Percentiles rank a stretch among this genome's conserved stretches.
Conservation (phyloP, 495 filamentous ascomycete genomes). For the Astrocystis sublimbata region DNA sequence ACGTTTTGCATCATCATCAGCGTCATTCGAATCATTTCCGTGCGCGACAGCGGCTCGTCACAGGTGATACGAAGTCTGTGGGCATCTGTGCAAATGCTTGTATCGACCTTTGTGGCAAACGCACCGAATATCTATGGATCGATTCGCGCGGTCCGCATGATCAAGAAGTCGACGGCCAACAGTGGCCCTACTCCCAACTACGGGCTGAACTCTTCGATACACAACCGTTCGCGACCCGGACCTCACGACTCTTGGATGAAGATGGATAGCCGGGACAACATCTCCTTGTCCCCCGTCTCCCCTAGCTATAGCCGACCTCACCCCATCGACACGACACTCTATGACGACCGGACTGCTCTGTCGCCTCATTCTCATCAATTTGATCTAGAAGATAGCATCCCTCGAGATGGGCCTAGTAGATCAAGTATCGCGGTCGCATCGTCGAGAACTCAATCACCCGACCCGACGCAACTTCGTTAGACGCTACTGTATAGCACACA, state of each 20-base stretch:
- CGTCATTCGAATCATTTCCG: constrained; percentile 40
- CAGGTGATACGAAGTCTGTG: constrained; percentile 46
- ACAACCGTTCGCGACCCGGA: constrained; percentile 15
- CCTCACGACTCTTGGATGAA: constrained; percentile 27
- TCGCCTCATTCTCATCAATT: constrained; percentile 7
- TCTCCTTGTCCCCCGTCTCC: constrained; percentile 6
- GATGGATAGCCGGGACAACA: constrained; percentile 24
- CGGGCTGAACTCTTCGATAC: constrained; percentile 6
- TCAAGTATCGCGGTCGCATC: neutral
- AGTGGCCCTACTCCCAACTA: constrained; percentile 2
- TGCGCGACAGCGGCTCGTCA: constrained; percentile 32
- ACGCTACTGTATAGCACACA: neutral
- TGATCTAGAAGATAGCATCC: neutral
- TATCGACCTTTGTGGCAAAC: constrained; percentile 48
- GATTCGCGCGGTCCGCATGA: constrained; percentile 25
- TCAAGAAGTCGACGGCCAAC: constrained; percentile 20
- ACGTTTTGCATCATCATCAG: constrained; percentile 47
- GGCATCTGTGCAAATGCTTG: constrained; percentile 46
- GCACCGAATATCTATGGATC: constrained; percentile 43
- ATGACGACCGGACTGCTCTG: constrained; percentile 15
- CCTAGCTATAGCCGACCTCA: constrained; percentile 5
- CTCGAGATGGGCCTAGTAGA: neutral
- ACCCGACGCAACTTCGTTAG: neutral
- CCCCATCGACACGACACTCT: constrained; percentile 7
- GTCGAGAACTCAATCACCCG: neutral